Evolutionary conservation across 2,329 filamentous ascomycete genomes (phyloP), one percentile per base, ranked within the genome.

Genomic region (Daldinia sp.): DNA sequence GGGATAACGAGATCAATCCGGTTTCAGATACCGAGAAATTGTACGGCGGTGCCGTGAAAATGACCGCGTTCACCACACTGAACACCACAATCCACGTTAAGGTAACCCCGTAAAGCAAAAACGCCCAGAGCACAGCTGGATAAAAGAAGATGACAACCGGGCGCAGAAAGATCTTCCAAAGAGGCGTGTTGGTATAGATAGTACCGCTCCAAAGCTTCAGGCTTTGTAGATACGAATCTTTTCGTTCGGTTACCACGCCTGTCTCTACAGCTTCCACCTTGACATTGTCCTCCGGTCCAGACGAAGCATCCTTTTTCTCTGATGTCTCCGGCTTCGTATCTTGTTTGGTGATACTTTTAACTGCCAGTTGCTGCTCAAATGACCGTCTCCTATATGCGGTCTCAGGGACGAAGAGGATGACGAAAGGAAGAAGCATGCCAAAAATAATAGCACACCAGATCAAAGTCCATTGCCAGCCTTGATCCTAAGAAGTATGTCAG

Each of bases 81-180:
- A 85, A 83, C 60, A 85, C 81, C 20, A 81, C 76, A 55, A 81
- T 78, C 78, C 80, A 80, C 18, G 79, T 79, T 33, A 82, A 68
- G 4, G 76, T 80, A 1, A 78, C 80, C 53, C 84, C 84, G 69
- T 85, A 86, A 6, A 85, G 75, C 15, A 86, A 69, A 48, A 86
- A 84, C 18, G 81, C 81, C 82, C 83, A 86, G 13, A 84, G 76
- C 3, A 87, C 83, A 6, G 82, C 84, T 0, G 85, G 79, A 62
- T 86, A 87, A 57, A 82, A 81, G 71, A 86, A 82, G 54, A 87
- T 79, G 3, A 85, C 81, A 37, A 87, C 77, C 0, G 85, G 85
- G 1, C 84, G 74, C 4, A 79, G 41, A 60, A 82, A 81, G 42
- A 81, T 77, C 70, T 81, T 81, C 79, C 79, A 80, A n/a, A 79